Conservation (phyloP, 2,329 filamentous ascomycete species). For the Penicillium janthinellum region DNA sequence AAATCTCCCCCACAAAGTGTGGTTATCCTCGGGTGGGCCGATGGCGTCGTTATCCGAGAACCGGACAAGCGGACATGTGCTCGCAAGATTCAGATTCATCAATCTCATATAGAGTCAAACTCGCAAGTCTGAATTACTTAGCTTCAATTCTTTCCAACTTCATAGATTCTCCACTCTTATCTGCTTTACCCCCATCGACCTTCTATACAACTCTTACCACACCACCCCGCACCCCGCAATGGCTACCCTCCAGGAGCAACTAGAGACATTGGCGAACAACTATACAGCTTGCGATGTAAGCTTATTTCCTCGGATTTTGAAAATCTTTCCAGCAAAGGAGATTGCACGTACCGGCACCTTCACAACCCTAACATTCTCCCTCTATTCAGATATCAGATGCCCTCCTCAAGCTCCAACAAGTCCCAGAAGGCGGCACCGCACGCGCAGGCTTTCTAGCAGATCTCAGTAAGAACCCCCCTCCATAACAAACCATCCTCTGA, state of each 20-base stretch:
- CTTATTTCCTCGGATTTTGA: not conserved
- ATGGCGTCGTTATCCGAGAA: conserved; percentile 22
- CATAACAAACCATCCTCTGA: not conserved
- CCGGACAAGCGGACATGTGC: conserved; percentile 27
- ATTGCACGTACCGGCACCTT: not conserved
- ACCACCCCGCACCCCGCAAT: conserved; percentile 28
- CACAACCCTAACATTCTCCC: not conserved
- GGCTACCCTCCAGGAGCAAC: conserved; percentile 36
- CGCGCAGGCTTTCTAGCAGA: conserved; percentile 69
- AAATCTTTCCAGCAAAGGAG: not conserved
- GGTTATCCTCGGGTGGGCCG: conserved; percentile 12
- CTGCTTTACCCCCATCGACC: no score
- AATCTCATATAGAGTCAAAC: not conserved
- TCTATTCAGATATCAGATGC: conserved; percentile 66
- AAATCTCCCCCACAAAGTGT: not conserved
- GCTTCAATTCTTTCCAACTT: no score
- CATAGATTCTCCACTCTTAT: no score
- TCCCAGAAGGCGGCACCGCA: conserved; percentile 48
- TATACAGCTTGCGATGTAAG: conserved; percentile 49
- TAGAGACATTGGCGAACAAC: conserved; percentile 33
- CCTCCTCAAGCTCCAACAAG: conserved; percentile 65
- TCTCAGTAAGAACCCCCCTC: conserved; percentile 45
- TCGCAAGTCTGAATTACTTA: no score
- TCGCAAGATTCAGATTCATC: not conserved
- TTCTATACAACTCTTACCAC: conserved; percentile 3